Evolutionary conservation across 352 stramenopile species (phyloP).

Genomic region (Achlya hypogyna): DNA sequence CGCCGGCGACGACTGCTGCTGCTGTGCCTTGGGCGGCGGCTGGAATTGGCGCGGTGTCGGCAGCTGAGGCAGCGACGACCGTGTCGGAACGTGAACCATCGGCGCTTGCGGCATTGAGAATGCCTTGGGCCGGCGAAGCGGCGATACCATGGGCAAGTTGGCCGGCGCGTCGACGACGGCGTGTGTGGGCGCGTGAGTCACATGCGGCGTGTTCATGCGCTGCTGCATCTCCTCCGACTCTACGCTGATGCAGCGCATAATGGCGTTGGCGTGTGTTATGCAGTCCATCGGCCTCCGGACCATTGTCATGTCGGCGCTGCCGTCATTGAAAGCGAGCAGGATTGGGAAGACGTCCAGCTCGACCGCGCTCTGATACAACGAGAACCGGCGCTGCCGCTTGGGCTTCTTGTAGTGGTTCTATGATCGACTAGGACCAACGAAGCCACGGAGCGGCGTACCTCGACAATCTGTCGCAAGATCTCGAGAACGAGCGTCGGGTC

Average conservation of each 20-base stretch:
- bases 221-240: background rate
- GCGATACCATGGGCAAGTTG: background rate
- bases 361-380: background rate
- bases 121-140: background rate
- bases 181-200: background rate
- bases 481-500: constrained; percentile 7
- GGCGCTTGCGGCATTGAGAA: background rate
- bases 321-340: background rate
- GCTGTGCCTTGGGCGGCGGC: background rate
- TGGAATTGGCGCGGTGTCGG: background rate
- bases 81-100: background rate
- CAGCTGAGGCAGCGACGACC: background rate
- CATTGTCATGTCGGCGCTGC: background rate
- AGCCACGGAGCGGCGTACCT: background rate
- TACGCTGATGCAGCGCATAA: constrained; percentile 1
- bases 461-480: background rate
- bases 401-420: constrained; percentile 6
- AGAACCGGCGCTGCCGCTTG: background rate
- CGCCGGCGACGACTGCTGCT: no score
- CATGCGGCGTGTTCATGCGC: background rate
- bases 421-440: background rate
- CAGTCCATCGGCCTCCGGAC: constrained; percentile 7
- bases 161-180: background rate
- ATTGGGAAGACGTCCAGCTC: constrained; percentile 1
- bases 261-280: background rate